Base-by-base conservation (phyloP, 2,329 filamentous ascomycete species). In the Penicillium sp. region DNA sequence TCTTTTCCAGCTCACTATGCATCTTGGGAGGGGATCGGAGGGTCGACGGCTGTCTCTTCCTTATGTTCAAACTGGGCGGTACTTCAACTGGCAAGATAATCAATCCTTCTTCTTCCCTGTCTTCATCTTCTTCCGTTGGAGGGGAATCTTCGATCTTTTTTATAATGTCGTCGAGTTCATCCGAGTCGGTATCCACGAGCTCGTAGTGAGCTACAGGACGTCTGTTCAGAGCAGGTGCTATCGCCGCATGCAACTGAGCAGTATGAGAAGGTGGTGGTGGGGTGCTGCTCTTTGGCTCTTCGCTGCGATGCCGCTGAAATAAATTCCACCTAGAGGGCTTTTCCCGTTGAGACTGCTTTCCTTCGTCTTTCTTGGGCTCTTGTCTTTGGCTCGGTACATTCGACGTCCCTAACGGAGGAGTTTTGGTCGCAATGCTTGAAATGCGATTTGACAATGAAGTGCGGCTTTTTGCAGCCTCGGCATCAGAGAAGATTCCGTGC, bases 181-280 rank as follows among this genome's bases (percentile, higher is more conserved):
- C 64, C 2, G 64, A 60, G 40, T 62, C 56, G 29, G 67, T 58
- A 41, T 77, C 75, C 42, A 77, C 60, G 44, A 80, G 60, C 3
- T 75, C 76, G 49, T 80, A 81, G 48, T 79, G 76, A 6, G 76
- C 72, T 35, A 77, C 61, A 12, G 70, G 67, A 13, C 73, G 65
- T 22, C 60, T 62, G 10, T 57, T 54, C 6, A 59, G 49, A 14
- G 61, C 47, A 3, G 60, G 52, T 17, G 67, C 57, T 13, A 72
- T 57, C 15, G 65, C 58, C 28, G 66, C 65, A 35, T 66, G 54
- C 25, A 70, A 57, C 35, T 68, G 60, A 22, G 56, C 45, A 3
- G 55, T 42, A 18, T 54, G 41, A 2, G 42, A 38, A 26, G 29
- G 43, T 3, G 37, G 25, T 6, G 51, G 45, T 11, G 55, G 52